phyloP scores from a whole-genome alignment of 495 filamentous ascomycete species.

The Neurospora tetraspora region DNA sequence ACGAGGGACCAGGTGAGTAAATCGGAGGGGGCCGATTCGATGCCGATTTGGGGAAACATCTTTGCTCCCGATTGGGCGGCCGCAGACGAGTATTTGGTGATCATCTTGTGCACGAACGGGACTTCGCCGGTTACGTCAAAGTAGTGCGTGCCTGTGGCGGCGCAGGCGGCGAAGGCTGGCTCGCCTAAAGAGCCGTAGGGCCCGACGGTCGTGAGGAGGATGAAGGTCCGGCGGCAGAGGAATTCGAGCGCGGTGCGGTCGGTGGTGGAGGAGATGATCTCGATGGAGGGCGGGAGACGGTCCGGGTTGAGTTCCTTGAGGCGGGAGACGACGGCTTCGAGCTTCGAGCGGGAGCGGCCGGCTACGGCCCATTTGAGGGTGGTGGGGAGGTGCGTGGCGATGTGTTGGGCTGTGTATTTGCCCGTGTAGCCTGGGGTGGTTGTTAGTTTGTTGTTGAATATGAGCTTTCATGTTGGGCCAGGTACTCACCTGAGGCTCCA shows the following conservation, averaged over 20 bases:
- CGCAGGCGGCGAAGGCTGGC: constrained; percentile 79
- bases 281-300: constrained; percentile 46
- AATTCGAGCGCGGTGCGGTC: constrained; percentile 42
- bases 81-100: constrained; percentile 65
- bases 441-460: not conserved
- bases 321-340: constrained; percentile 55
- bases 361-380: constrained; percentile 84
- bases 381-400: constrained; percentile 63
- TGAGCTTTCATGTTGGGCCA: constrained; percentile 58
- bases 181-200: constrained; percentile 75
- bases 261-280: constrained; percentile 57
- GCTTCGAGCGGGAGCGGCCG: constrained; percentile 65
- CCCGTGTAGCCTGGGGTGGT: constrained; percentile 72
- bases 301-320: constrained; percentile 59
- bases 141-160: constrained; percentile 80
- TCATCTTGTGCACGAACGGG: constrained; percentile 69
- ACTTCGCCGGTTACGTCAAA: constrained; percentile 84
- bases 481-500: constrained; percentile 50
- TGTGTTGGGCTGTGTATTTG: constrained; percentile 64
- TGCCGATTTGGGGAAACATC: constrained; percentile 75
- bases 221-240: constrained; percentile 62
- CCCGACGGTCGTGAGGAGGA: constrained; percentile 78
- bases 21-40: constrained; percentile 82
- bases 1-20: constrained; percentile 64
- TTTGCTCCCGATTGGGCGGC: constrained; percentile 71